Base-by-base conservation (phyloP, 345 rosid genomes). In the Populus davidiana region DNA sequence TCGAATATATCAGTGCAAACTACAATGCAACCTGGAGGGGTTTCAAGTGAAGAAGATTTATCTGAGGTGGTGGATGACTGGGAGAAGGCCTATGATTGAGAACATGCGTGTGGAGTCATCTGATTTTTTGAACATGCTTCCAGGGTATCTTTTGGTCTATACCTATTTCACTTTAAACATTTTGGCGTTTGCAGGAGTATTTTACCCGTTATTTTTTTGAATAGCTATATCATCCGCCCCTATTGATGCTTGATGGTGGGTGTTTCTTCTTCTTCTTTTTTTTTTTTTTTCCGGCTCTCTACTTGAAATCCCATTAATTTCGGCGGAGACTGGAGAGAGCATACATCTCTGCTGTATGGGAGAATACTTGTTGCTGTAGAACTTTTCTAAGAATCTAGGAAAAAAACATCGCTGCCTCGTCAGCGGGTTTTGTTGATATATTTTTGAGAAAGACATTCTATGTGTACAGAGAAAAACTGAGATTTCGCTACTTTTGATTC, bases 1-100 rank as follows among this genome's bases (percentile, higher is more conserved):
- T 76, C 81, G 50, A 70, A 62, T 68, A 50, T 73, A 7, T 69
- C 49, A 18, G 78, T 76, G 72, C 86, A 81, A 72, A 83, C 81
- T 33, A 85, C 49, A 18, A 76, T 79, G 72, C 86, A 80, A 75
- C 84, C 80, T 33, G 85, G 78, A 71, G 86, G 71, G 56, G 78
- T 52, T 77, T 39, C 65, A 16, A 69, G 47, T 67, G 78, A 63
- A 76, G 59, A 78, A 39, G 88, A 85, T 75, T 64, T 36, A 75
- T 66, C 75, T 0, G 90, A 88, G 41, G 97, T 92, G 70, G 93
- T 82, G 44, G 97, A 95, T 77, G 94, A 93, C 75, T 93, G 98
- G 99, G 98, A 93, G 82, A 87, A 93, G 75, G 96, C 91, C 75
- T 95, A 83, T 69, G 94, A 92, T 29, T 85, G 81, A 70, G 54